Percentiles rank a stretch among this genome's conserved stretches.
phyloP scores from a whole-genome alignment of 148 eudicot genomes.

The Nepenthes gracilis region DNA sequence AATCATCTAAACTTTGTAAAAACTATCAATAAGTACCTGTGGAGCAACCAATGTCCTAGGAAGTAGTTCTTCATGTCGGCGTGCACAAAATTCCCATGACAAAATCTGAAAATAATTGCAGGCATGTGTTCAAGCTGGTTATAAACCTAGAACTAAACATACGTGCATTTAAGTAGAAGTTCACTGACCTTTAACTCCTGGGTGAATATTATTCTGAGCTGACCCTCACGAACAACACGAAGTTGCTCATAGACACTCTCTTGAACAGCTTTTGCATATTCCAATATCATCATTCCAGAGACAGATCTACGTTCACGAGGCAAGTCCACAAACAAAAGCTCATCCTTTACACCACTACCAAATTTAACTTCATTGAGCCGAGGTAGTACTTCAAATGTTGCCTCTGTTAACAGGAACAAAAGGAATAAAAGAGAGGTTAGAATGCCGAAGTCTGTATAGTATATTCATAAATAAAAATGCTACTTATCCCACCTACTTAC shows the following conservation, averaged over 20 bases:
- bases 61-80: conserved; percentile 90
- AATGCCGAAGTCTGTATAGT: too few relatives aligned
- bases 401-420: conserved; percentile 44
- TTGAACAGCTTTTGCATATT: conserved; percentile 84
- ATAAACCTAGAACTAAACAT: not conserved
- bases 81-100: conserved; percentile 94
- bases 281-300: conserved; percentile 76
- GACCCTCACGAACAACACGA: conserved; percentile 91
- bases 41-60: conserved; percentile 85
- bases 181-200: conserved; percentile 72
- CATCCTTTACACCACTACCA: conserved; percentile 86
- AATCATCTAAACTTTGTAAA: too few relatives aligned
- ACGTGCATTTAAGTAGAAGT: not conserved
- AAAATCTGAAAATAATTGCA: conserved; percentile 41
- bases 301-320: conserved; percentile 75
- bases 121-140: not conserved
- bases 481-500: too few relatives aligned
- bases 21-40: conserved; percentile 37
- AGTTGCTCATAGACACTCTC: conserved; percentile 93
- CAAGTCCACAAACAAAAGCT: conserved; percentile 74
- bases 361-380: conserved; percentile 91
- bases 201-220: conserved; percentile 70
- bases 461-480: too few relatives aligned
- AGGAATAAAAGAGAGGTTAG: not conserved
- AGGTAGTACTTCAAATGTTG: conserved; percentile 90